Percentiles rank a stretch among this genome's conserved stretches.
These are phyloP conservation scores for Leccinum subgranulosum DNA, from an alignment of 768 basidiomycete species.

Conservation along the genomic window DNA sequence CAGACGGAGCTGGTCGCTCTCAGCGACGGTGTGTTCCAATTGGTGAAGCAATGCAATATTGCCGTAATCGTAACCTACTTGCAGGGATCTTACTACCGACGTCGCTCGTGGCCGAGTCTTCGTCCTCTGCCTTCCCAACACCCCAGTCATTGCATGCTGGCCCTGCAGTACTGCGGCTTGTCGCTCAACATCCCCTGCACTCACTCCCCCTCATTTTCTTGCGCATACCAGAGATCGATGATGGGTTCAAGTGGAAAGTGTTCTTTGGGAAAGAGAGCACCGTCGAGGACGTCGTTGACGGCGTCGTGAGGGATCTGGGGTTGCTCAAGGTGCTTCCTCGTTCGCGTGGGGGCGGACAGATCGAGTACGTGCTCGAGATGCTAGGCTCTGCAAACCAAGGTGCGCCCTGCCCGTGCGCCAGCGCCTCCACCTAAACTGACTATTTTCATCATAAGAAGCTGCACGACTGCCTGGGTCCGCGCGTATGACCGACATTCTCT, in stretches of 20 bases:
- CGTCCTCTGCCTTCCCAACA: slow-evolving; percentile 48
- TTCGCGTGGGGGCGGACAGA: slow-evolving; percentile 55
- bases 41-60: background rate
- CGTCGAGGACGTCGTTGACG: slow-evolving; percentile 51
- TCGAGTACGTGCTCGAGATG: slow-evolving; percentile 77
- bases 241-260: slow-evolving; percentile 62
- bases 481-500: slow-evolving; percentile 15
- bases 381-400: slow-evolving; percentile 43
- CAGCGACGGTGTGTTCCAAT: slow-evolving; percentile 51
- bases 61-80: background rate
- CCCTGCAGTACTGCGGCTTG: slow-evolving; percentile 33
- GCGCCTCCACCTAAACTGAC: too few species aligned
- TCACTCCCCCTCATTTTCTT: slow-evolving; percentile 51
- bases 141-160: slow-evolving; percentile 58
- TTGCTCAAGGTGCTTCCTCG: slow-evolving; percentile 62
- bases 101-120: too few species aligned
- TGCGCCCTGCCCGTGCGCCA: slow-evolving; percentile 31
- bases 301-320: slow-evolving; percentile 62
- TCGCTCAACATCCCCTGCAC: too few species aligned
- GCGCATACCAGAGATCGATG: slow-evolving; percentile 75
- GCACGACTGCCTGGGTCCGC: slow-evolving; percentile 10
- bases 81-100: slow-evolving; percentile 50
- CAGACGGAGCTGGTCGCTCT: slow-evolving; percentile 65
- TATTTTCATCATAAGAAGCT: slow-evolving; percentile 9
- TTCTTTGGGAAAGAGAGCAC: slow-evolving; percentile 61